Evolutionary conservation across 768 basidiomycete species (phyloP).

Genomic region (Suillus cothurnatus): DNA sequence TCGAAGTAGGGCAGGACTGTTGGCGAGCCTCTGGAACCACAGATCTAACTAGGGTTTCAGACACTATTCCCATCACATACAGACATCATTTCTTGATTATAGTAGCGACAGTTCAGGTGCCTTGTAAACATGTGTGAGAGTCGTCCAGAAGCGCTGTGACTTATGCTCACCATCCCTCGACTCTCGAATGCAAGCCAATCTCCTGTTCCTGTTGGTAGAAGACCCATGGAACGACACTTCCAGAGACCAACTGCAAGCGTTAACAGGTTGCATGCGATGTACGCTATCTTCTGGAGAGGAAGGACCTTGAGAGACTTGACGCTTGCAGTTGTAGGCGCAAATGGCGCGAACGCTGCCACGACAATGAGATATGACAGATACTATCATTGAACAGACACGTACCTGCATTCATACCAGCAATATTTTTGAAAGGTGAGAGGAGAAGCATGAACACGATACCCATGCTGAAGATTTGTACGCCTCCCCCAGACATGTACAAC

Average conservation of each 20-base stretch:
- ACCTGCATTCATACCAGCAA: slow-evolving; percentile 81
- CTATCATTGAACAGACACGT: slow-evolving; percentile 23
- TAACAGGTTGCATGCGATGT: slow-evolving; percentile 70
- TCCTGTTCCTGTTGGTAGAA: slow-evolving; percentile 86
- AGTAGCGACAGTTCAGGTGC: slow-evolving; percentile 48
- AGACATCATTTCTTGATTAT: slow-evolving; percentile 13
- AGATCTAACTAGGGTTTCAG: not conserved
- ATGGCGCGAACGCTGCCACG: slow-evolving; percentile 69
- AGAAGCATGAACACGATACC: slow-evolving; percentile 95
- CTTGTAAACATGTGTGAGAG: slow-evolving; percentile 25
- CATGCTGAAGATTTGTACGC: slow-evolving; percentile 96
- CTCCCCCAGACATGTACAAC: slow-evolving; percentile 97
- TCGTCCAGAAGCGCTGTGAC: not conserved
- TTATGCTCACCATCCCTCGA: slow-evolving; percentile 58
- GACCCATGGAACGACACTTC: slow-evolving; percentile 93
- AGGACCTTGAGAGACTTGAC: slow-evolving; percentile 53
- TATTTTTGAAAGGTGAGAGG: slow-evolving; percentile 81
- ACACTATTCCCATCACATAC: not conserved
- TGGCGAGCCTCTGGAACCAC: not conserved
- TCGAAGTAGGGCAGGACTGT: slow-evolving; percentile 1
- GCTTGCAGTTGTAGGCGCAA: slow-evolving; percentile 50
- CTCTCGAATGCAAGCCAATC: slow-evolving; percentile 97
- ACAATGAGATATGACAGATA: not conserved
- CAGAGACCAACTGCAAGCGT: slow-evolving; percentile 86
- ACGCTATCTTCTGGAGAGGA: slow-evolving; percentile 70